phyloP scores from a whole-genome alignment of 805 yeast species.

The Cyberlindnera petersonii region DNA sequence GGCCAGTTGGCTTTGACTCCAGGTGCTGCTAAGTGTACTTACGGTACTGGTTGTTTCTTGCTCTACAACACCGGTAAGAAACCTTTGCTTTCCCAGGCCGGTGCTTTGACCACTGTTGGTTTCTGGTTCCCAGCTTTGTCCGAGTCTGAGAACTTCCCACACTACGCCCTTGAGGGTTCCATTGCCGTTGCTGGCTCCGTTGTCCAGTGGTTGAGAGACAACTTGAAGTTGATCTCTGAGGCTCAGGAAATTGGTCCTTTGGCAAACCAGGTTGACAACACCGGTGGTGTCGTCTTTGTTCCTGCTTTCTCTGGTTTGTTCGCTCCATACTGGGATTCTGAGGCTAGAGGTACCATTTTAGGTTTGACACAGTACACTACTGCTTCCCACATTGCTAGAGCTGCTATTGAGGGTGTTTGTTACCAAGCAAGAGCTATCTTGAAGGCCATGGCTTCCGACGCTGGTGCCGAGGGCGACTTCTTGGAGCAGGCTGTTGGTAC shows the following conservation, averaged over 20 bases:
- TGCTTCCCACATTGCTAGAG: conserved; percentile 89
- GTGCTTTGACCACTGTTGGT: conserved; percentile 85
- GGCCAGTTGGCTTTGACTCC: conserved; percentile 83
- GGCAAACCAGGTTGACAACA: conserved; percentile 73
- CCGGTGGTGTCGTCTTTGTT: conserved; percentile 91
- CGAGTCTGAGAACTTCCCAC: conserved; percentile 49
- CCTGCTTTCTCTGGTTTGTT: conserved; percentile 93
- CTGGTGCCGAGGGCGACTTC: conserved; percentile 54
- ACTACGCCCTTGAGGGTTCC: conserved; percentile 90
- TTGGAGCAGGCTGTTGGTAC: conserved; percentile 45
- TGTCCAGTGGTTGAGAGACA: conserved; percentile 92
- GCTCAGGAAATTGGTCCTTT: conserved; percentile 89
- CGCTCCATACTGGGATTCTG: conserved; percentile 95
- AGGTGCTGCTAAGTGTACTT: conserved; percentile 92
- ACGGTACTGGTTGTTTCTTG: conserved; percentile 93
- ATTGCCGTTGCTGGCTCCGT: conserved; percentile 95
- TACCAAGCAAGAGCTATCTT: conserved; percentile 89
- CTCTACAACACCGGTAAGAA: conserved; percentile 79
- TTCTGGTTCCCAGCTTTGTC: conserved; percentile 77
- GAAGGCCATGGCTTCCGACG: conserved; percentile 84
- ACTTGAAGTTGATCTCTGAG: conserved; percentile 72
- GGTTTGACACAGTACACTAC: conserved; percentile 92
- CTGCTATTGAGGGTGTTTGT: conserved; percentile 93
- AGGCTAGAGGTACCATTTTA: conserved; percentile 87
- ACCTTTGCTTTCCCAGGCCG: conserved; percentile 69